Evolutionary conservation across 768 basidiomycete genomes (phyloP), one percentile per base, ranked within the genome.

Genomic region (Amanita muscaria): DNA sequence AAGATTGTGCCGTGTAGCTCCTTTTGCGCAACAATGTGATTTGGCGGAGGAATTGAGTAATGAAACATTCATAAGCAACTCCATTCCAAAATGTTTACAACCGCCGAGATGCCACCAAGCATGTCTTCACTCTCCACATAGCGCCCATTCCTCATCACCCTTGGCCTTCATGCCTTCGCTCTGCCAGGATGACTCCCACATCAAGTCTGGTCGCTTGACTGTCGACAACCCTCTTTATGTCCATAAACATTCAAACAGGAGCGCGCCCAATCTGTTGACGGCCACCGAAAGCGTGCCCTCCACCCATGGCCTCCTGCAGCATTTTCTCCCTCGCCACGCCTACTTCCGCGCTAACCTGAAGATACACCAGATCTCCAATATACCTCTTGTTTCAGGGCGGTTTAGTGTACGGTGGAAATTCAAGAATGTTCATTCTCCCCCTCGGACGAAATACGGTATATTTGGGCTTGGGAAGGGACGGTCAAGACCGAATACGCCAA

Each of bases 361-460:
- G 15, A 67, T 87, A 30, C 80, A 86, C 61, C 75, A 85, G 51
- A 70, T 88, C 16, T 69, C 74, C 15, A 81, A 76, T 51, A 79
- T 88, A 0, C 86, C 86, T 0, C 74, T 86, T 46, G 75, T 86
- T 25, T 64, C 67, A 32, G 85, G 85, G 50, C 73, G 83, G 55
- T 86, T 87, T 55, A 77, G 68, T 15, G 73, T 81, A 4, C 66
- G 70, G 16, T 87, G 86, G 83, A 80, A 77, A 60, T 75, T 87
- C 61, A 83, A 78, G 66, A 70, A 77, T 50, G 68, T 68, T 2
- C 62, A 67, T 29, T 51, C 51, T 7, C 49, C 59, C 1, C 57
- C 69, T 2, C 59, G 61, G 11, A 49, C 63, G 15, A 65, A 70
- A 55, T 52, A 55, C 22, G 70, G 75, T 3, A 53, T 78, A 3